Base-by-base conservation (phyloP, 78 protist species). In the Planoprotostelium fungivorum region DNA sequence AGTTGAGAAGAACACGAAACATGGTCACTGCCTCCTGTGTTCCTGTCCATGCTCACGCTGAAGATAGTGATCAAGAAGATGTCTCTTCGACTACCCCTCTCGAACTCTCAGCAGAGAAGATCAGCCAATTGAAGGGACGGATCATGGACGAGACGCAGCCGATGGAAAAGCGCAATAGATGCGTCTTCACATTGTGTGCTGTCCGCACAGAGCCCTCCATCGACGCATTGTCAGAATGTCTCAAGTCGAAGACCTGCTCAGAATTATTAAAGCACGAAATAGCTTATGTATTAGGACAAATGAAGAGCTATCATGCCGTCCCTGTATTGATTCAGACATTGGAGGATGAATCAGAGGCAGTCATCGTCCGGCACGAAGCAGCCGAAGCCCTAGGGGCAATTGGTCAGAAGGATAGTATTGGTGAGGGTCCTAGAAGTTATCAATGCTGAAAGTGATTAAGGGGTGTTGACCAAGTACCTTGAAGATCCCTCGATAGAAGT, bases 361-460 rank as follows among this genome's bases (percentile, higher is more conserved):
- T 89, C 88, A 94, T 96, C 95, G 97, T 94, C 38, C 87, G 97
- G 23, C 96, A 94, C 85, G 97, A 96, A 36, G 96, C 97, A 35
- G 96, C 96, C 38, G 97, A 94, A 36, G 97, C 97, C 28, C 86
- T 94, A 1, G 97, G 97, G 38, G 94, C 97, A 9, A 92, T 96
- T 83, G 93, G 93, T 38, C 89, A 84, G n/a, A 38, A 83, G 25
- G 31, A 51, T 5, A 51, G 73, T 16, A 51, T 51, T 5, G 73
- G 73, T 51, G 73, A n/a, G n/a, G 73, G 73, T 51, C 16, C 73
- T 51, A 51, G 5, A 5, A 51, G 5, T 51, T 51, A 16, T 51
- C 73, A 5, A 16, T 51, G 5, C 73, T 51, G 31, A 51, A 10
- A 34, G 35, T 28, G 90, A 89, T 9, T 86, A 31, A 25, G 86